Percentiles rank a stretch among this genome's conserved stretches.
These are phyloP conservation scores for Sungouiozyma ichnusensis DNA, from an alignment of 805 yeast genomes.

Conservation along the genomic window DNA sequence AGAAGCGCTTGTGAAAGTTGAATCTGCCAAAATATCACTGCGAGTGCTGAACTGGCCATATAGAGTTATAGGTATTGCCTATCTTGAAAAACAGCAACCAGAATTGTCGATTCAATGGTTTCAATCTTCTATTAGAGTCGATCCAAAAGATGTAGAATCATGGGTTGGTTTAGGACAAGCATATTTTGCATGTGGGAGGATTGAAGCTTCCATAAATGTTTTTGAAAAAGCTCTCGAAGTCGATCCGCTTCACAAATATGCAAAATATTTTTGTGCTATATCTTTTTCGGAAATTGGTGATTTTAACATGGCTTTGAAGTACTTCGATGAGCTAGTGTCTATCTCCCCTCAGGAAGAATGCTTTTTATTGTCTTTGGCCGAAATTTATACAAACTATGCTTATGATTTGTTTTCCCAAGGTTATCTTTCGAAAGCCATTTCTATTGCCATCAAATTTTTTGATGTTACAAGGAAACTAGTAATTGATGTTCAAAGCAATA, in stretches of 20 bases:
- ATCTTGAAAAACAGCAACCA: constrained; percentile 60
- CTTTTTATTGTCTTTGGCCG: constrained; percentile 43
- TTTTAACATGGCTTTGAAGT: constrained; percentile 47
- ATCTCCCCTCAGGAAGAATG: constrained; percentile 40
- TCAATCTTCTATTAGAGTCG: constrained; percentile 70
- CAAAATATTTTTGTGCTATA: constrained; percentile 56
- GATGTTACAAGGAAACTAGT: constrained; percentile 18
- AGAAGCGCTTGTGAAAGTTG: constrained; percentile 52
- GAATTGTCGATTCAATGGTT: constrained; percentile 79
- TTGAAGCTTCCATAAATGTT: constrained; percentile 80
- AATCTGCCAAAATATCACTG: constrained; percentile 43
- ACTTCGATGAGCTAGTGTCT: constrained; percentile 35
- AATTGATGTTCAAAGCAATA: constrained; percentile 13
- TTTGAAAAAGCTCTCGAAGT: constrained; percentile 53
- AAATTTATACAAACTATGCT: constrained; percentile 47
- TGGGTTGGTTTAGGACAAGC: constrained; percentile 99
- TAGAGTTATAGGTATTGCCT: constrained; percentile 71
- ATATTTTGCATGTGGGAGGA: constrained; percentile 70
- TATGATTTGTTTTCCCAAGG: constrained; percentile 45
- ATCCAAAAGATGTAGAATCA: constrained; percentile 58
- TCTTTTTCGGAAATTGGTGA: constrained; percentile 56
- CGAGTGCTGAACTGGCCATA: constrained; percentile 69
- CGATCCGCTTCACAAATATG: constrained; percentile 47
- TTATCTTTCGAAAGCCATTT: constrained; percentile 54
- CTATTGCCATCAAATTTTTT: constrained; percentile 38